A percentile compares a stretch with the other conserved stretches of the same genome.
phyloP scores from a whole-genome alignment of 2,329 filamentous ascomycete genomes.

The Ceratocystiopsis sp. region DNA sequence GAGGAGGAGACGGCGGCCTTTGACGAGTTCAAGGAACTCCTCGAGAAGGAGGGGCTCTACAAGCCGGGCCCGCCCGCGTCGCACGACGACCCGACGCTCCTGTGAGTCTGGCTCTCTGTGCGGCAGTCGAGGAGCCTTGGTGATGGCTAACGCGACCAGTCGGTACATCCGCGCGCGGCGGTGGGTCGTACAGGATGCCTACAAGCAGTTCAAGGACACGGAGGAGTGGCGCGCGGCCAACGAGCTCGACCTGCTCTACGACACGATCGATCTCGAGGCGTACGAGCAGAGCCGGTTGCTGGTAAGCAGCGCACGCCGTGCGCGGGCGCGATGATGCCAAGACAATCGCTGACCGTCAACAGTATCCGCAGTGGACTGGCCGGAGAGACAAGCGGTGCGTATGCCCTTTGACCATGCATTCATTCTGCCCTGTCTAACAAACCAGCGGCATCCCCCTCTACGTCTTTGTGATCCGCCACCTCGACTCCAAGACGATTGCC shows the following conservation, averaged over 20 bases:
- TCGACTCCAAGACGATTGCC: constrained; percentile 67
- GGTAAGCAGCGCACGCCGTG: constrained; percentile 27
- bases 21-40: constrained; percentile 51
- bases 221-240: constrained; percentile 76
- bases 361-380: constrained; percentile 94
- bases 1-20: constrained; percentile 51
- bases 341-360: constrained; percentile 6
- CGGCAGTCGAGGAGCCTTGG: too few species aligned
- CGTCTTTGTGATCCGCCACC: constrained; percentile 69
- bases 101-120: constrained; percentile 39
- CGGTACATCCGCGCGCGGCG: constrained; percentile 74
- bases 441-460: constrained; percentile 76
- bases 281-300: constrained; percentile 67
- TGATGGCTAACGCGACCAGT: constrained; percentile 24
- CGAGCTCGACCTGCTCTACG: constrained; percentile 61
- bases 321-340: too few species aligned
- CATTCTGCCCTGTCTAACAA: neutral
- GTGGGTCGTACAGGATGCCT: constrained; percentile 63
- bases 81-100: constrained; percentile 56
- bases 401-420: neutral
- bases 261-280: constrained; percentile 68
- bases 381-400: constrained; percentile 52
- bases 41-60: constrained; percentile 48
- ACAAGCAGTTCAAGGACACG: constrained; percentile 71
- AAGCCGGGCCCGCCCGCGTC: constrained; percentile 37